A percentile compares a stretch with the other conserved stretches of the same genome.
These are phyloP conservation scores for Cubamyces lactineus DNA, from an alignment of 768 basidiomycete species.

Conservation along the genomic window DNA sequence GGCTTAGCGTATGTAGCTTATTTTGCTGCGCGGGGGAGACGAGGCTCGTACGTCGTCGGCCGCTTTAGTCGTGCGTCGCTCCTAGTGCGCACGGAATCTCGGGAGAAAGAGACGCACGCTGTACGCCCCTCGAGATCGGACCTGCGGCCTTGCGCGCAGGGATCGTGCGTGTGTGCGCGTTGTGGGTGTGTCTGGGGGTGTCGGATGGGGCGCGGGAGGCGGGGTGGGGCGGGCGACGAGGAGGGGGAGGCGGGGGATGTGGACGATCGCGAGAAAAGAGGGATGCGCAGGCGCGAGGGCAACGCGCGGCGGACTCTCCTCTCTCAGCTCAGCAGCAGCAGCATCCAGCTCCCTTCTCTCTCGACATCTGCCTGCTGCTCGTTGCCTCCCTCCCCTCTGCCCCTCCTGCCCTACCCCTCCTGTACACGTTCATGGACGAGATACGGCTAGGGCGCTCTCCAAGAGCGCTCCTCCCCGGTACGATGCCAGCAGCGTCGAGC, in stretches of 20 bases:
- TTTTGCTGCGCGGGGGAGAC: too few relatives aligned
- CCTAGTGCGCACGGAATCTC: constrained; percentile 16
- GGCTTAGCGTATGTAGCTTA: too few relatives aligned
- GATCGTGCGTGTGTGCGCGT: neutral
- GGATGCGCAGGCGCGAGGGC: constrained; percentile 10
- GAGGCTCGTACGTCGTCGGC: constrained; percentile 13
- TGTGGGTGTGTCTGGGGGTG: neutral
- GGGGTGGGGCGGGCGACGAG: neutral
- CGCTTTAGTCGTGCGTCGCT: constrained; percentile 18
- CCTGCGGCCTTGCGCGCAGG: neutral
- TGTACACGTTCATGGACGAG: too few relatives aligned
- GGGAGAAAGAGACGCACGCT: neutral
- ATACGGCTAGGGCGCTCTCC: too few relatives aligned
- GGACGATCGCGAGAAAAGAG: constrained; percentile 16
- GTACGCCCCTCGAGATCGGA: neutral
- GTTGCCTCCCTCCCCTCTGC: neutral
- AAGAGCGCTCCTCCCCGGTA: too few relatives aligned
- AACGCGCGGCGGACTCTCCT: neutral
- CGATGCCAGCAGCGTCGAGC: too few relatives aligned
- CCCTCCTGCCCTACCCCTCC: neutral
- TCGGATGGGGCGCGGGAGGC: neutral
- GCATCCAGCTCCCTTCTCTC: neutral
- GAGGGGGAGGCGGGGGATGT: neutral
- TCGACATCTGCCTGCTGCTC: neutral
- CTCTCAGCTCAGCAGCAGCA: neutral